phyloP scores from a whole-genome alignment of 2,329 filamentous ascomycete species.

The Aspergillus sojae region DNA sequence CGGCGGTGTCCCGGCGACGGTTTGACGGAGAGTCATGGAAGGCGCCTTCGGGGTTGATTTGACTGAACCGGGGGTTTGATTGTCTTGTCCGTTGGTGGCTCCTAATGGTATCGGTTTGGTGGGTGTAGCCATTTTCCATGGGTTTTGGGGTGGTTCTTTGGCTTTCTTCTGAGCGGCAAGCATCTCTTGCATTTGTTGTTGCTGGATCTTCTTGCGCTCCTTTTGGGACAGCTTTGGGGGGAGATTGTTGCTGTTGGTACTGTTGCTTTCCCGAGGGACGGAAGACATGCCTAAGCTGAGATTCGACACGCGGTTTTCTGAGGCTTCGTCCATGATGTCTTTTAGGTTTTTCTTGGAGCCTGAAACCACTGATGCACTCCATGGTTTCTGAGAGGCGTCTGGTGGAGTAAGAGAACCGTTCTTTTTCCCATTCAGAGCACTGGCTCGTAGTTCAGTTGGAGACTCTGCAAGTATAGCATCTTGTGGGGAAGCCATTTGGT shows the following conservation, averaged over 20 bases:
- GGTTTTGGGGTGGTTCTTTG: slow-evolving; percentile 45
- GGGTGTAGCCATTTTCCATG: slow-evolving; percentile 64
- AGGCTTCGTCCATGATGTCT: slow-evolving; percentile 71
- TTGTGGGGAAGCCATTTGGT: slow-evolving; percentile 30
- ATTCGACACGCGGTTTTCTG: slow-evolving; percentile 54
- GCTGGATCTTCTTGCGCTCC: slow-evolving; percentile 82
- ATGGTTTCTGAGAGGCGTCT: slow-evolving; percentile 48
- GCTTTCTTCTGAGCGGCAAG: slow-evolving; percentile 35
- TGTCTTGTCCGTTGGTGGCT: slow-evolving; percentile 31
- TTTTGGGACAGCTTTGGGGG: slow-evolving; percentile 80
- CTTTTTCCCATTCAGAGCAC: slow-evolving; percentile 24
- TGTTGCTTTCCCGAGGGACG: slow-evolving; percentile 44
- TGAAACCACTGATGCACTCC: slow-evolving; percentile 57
- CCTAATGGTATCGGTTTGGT: slow-evolving; percentile 37
- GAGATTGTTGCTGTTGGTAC: slow-evolving; percentile 35
- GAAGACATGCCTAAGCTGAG: slow-evolving; percentile 56
- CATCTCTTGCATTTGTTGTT: slow-evolving; percentile 59
- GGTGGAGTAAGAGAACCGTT: slow-evolving; percentile 29
- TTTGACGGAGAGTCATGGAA: slow-evolving; percentile 64
- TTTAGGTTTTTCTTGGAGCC: slow-evolving; percentile 71
- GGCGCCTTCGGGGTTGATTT: slow-evolving; percentile 40
- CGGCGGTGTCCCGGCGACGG: slow-evolving; percentile 52
- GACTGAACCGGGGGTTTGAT: slow-evolving; percentile 16
- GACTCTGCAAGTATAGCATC: slow-evolving; percentile 25
- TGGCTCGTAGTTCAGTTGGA: slow-evolving; percentile 26